Conservation (phyloP, 306 rosid genomes). For the Potentilla sterilis region DNA sequence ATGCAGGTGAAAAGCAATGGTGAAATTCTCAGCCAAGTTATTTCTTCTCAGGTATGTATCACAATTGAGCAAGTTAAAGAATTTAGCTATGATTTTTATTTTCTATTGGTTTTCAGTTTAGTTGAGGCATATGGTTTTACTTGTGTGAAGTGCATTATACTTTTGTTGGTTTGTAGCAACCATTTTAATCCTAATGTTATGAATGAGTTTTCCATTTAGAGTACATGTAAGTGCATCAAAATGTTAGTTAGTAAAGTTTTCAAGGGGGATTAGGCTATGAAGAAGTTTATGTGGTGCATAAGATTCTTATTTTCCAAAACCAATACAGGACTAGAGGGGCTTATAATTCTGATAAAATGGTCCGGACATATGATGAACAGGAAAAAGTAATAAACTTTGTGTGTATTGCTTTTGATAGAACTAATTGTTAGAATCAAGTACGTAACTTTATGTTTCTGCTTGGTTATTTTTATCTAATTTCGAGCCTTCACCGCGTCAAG, state of each 20-base stretch:
- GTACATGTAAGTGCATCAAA: background rate
- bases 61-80: background rate
- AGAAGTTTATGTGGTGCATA: background rate
- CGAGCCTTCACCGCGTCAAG: conserved; percentile 44
- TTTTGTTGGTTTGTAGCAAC: background rate
- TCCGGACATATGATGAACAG: background rate
- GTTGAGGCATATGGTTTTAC: background rate
- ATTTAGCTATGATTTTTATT: background rate
- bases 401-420: background rate
- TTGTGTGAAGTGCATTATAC: background rate
- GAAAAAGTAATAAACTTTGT: background rate
- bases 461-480: conserved; percentile 14
- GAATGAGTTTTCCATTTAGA: background rate
- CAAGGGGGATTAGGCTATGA: background rate
- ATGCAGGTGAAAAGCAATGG: conserved; percentile 77
- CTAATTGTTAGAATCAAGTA: background rate
- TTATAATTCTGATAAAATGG: background rate
- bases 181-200: background rate
- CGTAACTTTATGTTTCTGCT: background rate
- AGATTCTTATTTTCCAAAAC: background rate
- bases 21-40: conserved; percentile 85
- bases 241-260: background rate
- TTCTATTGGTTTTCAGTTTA: background rate
- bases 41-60: conserved; percentile 80
- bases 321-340: background rate